Base-by-base conservation (phyloP, 352 stramenopile species). In the Plasmopara muralis region DNA sequence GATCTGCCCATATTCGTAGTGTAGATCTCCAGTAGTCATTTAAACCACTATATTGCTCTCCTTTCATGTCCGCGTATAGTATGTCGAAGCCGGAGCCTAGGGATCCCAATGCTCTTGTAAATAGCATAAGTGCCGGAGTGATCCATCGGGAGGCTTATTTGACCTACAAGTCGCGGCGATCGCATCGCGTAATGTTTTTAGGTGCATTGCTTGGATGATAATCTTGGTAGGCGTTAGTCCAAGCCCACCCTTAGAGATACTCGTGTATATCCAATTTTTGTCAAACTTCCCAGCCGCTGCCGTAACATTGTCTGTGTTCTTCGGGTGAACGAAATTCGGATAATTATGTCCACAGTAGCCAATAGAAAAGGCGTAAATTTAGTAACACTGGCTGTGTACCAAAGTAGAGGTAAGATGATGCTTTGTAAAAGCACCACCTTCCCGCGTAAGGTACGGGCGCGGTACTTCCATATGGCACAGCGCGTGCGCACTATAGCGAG, bases 31-130 rank as follows among this genome's bases (percentile, higher is more conserved):
- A 34, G 28, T 29, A 50, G 25, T 20, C 6, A 25, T 14, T 8
- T 12, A 35, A 8, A 12, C 5, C 1, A 6, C 10, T 35, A 8
- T 12, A 6, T 35, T 35, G 31, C 31, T 12, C 37, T 13, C 12
- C 31, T 10, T 30, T 50, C 44, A 50, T 33, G 13, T 50, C 28
- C 0, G 44, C 44, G 15, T 42, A 50, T 7, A 40, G 15, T 6
- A 42, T 50, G 18, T 50, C 44, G 44, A 33, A 2, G 41, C n/a
- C 7, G 44, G n/a, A n/a, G n/a, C n/a, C n/a, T n/a, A n/a, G n/a
- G n/a, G n/a, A n/a, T 2, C 43, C 28, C 14, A 49, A 18, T 25
- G n/a, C 8, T n/a, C 5, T 35, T 12, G 28, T 39, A 14, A 49
- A 40, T 0, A 49, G 28, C 31, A 5, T 1, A 35, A 35, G 31